phyloP scores from a whole-genome alignment of 2,329 filamentous ascomycete species.

The Sarocladium kiliense region DNA sequence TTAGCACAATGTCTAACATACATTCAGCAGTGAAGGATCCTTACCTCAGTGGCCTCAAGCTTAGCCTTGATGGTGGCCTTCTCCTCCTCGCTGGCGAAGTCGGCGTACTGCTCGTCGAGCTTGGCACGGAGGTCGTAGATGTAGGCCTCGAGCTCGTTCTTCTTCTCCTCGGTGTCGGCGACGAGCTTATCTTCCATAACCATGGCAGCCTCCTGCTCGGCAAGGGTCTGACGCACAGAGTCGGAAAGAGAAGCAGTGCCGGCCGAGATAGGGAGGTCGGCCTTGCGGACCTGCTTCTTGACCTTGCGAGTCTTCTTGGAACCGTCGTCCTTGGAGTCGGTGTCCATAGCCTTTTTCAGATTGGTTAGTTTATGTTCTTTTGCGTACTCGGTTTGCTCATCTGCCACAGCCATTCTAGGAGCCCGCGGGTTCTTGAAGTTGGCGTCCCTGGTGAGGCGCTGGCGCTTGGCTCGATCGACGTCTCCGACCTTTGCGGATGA shows the following conservation, averaged over 20 bases:
- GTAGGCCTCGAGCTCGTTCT: constrained; percentile 97
- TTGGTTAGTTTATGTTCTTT: constrained; percentile 15
- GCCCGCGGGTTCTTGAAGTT: neutral
- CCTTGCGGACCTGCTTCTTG: constrained; percentile 99
- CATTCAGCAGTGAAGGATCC: constrained; percentile 23
- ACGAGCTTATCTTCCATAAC: constrained; percentile 98
- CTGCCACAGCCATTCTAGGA: neutral
- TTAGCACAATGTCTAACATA: neutral
- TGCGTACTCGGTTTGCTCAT: neutral
- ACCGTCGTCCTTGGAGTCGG: constrained; percentile 63
- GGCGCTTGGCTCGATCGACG: constrained; percentile 53
- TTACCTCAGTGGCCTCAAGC: constrained; percentile 81
- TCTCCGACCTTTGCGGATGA: constrained; percentile 15
- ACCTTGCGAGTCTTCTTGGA: constrained; percentile 92
- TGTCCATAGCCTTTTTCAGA: constrained; percentile 70
- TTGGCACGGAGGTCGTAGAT: constrained; percentile 97
- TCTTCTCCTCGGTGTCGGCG: constrained; percentile 97
- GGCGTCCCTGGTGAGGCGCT: constrained; percentile 19
- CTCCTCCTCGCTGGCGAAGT: constrained; percentile 87
- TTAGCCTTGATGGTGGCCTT: constrained; percentile 81
- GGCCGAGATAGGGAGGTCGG: constrained; percentile 81
- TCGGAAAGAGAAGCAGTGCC: constrained; percentile 78
- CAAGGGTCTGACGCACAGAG: constrained; percentile 56
- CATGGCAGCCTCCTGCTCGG: constrained; percentile 86
- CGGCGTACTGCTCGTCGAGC: constrained; percentile 84